Base-by-base conservation (phyloP, 257 asterid species). In the Solanum ossicruentum region DNA sequence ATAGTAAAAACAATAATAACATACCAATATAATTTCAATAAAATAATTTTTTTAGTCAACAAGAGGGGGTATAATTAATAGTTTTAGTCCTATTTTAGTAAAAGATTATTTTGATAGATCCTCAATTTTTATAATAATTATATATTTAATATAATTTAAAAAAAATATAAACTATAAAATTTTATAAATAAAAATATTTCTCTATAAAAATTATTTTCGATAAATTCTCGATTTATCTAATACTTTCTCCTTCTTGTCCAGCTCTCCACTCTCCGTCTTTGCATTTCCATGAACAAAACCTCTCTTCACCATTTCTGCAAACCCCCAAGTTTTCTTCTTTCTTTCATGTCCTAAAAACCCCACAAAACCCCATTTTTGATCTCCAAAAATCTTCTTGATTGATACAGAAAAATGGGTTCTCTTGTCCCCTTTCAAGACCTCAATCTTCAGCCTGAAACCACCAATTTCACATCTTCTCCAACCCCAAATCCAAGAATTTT, bases 391-490 rank as follows among this genome's bases (percentile, higher is more conserved):
- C 23, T 67, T 32, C 49, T 8, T 32, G 0, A 67, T 12, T 67
- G 18, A 0, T 32, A 32, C 12, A 28, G n/a, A 23, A 4, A 70
- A 39, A 70, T 69, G 78, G 78, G 52, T 10, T 70, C 78, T 36
- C 52, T 70, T 17, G 78, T 70, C 16, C 78, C 52, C 39, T 70
- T 70, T 70, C 78, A 70, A 18, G 78, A 70, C 78, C 56, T 72
- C 16, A 92, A 92, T 87, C 91, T 90, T 18, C 87, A 75, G 20
- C 89, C 88, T 1, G 89, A 87, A 69, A 81, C 87, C 8, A 39
- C 85, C 0, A 17, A 72, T 47, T 23, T 88, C 85, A 18, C 32
- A 67, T 60, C 47, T 17, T 20, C 28, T 39, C 13, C 54, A 39
- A 39, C 8, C 79, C 79, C 87, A 55, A 17, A 86, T 58, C 20